Evolutionary conservation across 495 filamentous ascomycete genomes (phyloP), one percentile per base, ranked within the genome.

Genomic region (Achaetomiella virescens): DNA sequence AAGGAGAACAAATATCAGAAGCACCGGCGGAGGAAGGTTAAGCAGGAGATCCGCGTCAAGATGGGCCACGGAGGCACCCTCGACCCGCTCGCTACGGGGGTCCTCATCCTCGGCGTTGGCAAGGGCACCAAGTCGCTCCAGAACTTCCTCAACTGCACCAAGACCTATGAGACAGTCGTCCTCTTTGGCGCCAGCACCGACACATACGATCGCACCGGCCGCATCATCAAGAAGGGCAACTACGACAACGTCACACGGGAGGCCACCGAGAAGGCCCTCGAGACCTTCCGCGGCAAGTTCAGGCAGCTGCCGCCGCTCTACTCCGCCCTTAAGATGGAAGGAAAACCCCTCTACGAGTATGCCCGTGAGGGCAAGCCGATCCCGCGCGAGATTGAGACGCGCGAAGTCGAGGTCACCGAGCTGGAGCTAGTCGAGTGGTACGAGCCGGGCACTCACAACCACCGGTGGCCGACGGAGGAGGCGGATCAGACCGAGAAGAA

Each of bases 41-140:
- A 83, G 70, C 65, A 72, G 40, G 71, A 78, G 0, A 56, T 87
- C 8, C 78, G 88, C 54, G 85, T 97, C 57, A 99, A 99, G 75
- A 86, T 97, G 61, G 93, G 93, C 18, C 93, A 99, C 73, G 93
- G 95, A 33, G 93, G 93, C 31, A 99, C 93, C 0, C 79, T 99
- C 4, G 93, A 99, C 63, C 93, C 93, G 3, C 80, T 97, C 59
- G 93, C 93, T 14, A 95, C 89, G 1, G 93, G 93, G 22, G 89
- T 99, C 11, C 77, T 99, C 49, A 87, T 97, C 44, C 74, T 89
- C 2, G 95, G 91, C 35, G 81, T 97, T 9, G 92, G 91, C 18
- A 83, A 81, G 50, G 95, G 91, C 14, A 99, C 95, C 12, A 97
- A 97, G 68, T 69, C 75, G 6, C 78, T 99, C 3, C 73, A 81